phyloP scores from a whole-genome alignment of 1,284 basidiomycete genomes.

The Boletellus deceptivus region DNA sequence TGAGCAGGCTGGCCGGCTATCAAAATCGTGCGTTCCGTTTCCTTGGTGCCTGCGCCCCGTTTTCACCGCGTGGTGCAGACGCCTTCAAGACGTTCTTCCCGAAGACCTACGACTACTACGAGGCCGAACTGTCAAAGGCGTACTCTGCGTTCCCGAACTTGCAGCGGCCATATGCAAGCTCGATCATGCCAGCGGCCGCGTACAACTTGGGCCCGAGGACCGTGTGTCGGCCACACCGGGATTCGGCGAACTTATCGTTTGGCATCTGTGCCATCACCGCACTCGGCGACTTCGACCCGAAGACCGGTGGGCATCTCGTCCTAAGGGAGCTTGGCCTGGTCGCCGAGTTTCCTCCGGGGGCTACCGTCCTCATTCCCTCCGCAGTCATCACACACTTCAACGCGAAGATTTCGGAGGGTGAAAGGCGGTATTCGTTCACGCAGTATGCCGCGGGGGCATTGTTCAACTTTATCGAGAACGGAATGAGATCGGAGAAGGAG shows the following conservation, averaged over 20 bases:
- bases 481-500: slow-evolving; percentile 1
- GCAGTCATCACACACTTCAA: slow-evolving; percentile 11
- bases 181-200: slow-evolving; percentile 5
- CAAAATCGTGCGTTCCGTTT: not conserved
- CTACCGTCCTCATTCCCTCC: slow-evolving; percentile 7
- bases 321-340: slow-evolving; percentile 8
- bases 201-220: slow-evolving; percentile 8
- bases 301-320: slow-evolving; percentile 7
- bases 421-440: slow-evolving; percentile 11
- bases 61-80: not conserved
- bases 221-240: not conserved
- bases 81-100: slow-evolving; percentile 5
- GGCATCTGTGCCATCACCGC: slow-evolving; percentile 14
- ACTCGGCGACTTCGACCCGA: slow-evolving; percentile 1
- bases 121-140: not conserved
- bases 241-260: slow-evolving; percentile 9
- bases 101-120: slow-evolving; percentile 2
- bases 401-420: not conserved
- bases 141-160: not conserved
- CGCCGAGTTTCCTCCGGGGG: slow-evolving; percentile 14
- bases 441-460: slow-evolving; percentile 15
- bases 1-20: slow-evolving; percentile 3
- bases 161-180: not conserved
- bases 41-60: not conserved
- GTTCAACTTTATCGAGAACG: slow-evolving; percentile 5